Base-by-base conservation (phyloP, 2,329 filamentous ascomycete species). In the Zymoseptoria brevis region DNA sequence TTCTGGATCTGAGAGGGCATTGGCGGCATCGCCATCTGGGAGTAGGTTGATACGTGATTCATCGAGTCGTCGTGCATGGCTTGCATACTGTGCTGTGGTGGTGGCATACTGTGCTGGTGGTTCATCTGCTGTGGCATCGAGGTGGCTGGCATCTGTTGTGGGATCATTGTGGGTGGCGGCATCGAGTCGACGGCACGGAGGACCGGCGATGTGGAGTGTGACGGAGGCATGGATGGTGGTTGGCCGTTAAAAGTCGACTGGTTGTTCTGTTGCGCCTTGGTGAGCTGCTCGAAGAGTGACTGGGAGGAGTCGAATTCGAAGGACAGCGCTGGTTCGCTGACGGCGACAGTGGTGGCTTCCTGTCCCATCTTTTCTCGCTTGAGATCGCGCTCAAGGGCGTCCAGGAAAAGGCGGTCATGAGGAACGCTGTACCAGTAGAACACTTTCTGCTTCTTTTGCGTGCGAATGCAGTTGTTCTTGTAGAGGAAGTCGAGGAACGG, bases 341-440 rank as follows among this genome's bases (percentile, higher is more conserved):
- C 91, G 57, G 94, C 94, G 69, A 96, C 87, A 16, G 94, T 99
- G 55, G 92, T 99, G 59, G 94, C 90, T 78, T 99, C 94, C 77
- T 99, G 94, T 66, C 89, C 88, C 93, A 97, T 97, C 84, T 99
- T 99, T 79, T 99, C 94, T 72, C 94, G 86, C 86, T 99, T 99
- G 73, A 99, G 79, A 73, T 99, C 94, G 66, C 94, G 88, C 82
- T 99, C 94, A 69, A 99, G 81, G 48, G 94, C 94, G 79, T 99
- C 94, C 67, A 99, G 87, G 78, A 99, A 99, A 55, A 99, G 85
- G 57, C 94, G 86, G 77, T 99, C 94, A 75, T 99, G 94, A 1
- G 94, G 94, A 53, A 99, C 94, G 79, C 92, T 96, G 79, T 97
- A 99, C 94, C 94, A 99, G 80, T 97, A 99, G 73, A 99, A 99